phyloP scores from a whole-genome alignment of 225 moss, liverwort and hornwort species.

The Takakia lepidozioides region DNA sequence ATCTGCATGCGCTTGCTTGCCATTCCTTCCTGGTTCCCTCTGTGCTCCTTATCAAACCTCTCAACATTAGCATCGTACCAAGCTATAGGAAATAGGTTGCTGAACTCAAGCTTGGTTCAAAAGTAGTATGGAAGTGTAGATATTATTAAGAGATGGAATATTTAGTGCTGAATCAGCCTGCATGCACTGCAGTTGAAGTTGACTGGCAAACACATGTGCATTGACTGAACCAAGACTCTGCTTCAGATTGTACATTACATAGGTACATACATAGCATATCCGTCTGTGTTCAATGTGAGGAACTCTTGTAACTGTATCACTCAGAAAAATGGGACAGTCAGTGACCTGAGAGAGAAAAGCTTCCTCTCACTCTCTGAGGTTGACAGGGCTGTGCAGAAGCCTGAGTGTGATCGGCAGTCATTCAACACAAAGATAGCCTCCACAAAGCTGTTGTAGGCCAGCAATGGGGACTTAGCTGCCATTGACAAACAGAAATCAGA shows the following conservation, averaged over 20 bases:
- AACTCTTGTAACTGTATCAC: not conserved
- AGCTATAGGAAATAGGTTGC: no score
- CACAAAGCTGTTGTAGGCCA: slow-evolving; percentile 61
- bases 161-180: no score
- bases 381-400: slow-evolving; percentile 27
- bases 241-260: no score
- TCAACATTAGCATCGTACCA: not conserved
- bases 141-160: no score
- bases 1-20: slow-evolving; percentile 37
- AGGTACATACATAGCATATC: no score
- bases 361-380: slow-evolving; percentile 30
- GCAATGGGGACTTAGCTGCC: slow-evolving; percentile 47
- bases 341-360: slow-evolving; percentile 38
- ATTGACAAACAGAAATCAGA: no score
- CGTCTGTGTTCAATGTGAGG: no score
- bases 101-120: no score
- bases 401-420: slow-evolving; percentile 37
- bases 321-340: not conserved
- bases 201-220: no score
- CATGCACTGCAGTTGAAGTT: no score
- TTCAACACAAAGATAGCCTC: slow-evolving; percentile 52
- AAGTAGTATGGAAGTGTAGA: no score
- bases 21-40: slow-evolving; percentile 24
- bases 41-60: slow-evolving; percentile 6
- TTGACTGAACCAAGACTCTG: no score